Percentiles rank a stretch among this genome's conserved stretches.
Evolutionary conservation across 495 filamentous ascomycete genomes (phyloP).

Genomic region (Parathielavia appendiculata): DNA sequence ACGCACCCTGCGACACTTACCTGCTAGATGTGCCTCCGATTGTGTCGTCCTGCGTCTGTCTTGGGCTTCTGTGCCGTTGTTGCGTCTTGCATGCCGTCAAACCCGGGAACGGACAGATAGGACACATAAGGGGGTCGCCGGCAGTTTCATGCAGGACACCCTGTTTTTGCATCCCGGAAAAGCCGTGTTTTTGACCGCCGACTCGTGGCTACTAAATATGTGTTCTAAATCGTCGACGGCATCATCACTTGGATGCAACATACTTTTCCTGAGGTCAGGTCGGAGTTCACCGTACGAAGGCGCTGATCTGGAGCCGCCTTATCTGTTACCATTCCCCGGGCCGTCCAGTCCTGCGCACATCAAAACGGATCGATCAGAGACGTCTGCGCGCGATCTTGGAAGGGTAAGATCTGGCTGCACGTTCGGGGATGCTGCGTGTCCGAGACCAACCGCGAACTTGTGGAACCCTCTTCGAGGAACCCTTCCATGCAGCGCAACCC

Average conservation of each 20-base stretch:
- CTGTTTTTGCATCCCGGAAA: neutral
- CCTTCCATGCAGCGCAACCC: conserved; percentile 18
- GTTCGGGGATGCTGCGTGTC: neutral
- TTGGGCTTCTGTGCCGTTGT: conserved; percentile 4
- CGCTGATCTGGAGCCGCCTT: too few relatives aligned
- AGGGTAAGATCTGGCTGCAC: conserved; percentile 12
- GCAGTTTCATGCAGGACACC: neutral
- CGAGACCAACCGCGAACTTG: conserved; percentile 6
- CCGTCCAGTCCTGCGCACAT: neutral
- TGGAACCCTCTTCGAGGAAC: conserved; percentile 4
- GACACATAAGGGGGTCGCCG: neutral
- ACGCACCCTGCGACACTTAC: too few relatives aligned
- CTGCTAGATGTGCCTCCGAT: conserved; percentile 20
- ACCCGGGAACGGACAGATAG: conserved; percentile 2
- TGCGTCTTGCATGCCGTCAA: conserved; percentile 14
- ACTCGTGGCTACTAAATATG: too few relatives aligned
- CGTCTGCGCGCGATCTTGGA: conserved; percentile 5
- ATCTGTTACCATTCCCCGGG: too few relatives aligned
- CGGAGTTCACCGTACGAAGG: too few relatives aligned
- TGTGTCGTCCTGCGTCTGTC: conserved; percentile 11
- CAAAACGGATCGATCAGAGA: neutral
- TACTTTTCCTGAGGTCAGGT: too few relatives aligned
- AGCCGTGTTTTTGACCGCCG: neutral
- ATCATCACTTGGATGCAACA: too few relatives aligned
- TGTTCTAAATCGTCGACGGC: too few relatives aligned